These are phyloP conservation scores for Lolium rigidum DNA, from an alignment of 176 grass and related monocot genomes.

Conservation along the genomic window DNA sequence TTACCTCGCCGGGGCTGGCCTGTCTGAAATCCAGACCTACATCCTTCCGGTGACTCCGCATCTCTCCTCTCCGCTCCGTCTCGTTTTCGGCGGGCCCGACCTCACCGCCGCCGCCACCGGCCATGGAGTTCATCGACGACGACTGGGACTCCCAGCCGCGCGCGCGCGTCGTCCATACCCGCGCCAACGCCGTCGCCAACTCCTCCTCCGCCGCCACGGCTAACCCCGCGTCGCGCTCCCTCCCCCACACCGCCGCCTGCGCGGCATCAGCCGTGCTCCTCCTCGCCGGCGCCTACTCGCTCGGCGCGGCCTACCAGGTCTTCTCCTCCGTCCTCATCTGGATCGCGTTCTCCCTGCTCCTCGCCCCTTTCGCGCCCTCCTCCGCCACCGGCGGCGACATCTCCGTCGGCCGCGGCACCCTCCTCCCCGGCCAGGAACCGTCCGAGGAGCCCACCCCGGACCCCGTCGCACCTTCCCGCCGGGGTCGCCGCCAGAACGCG, in stretches of 20 bases:
- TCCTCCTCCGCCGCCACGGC: neutral
- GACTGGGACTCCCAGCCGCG: slow-evolving; percentile 73
- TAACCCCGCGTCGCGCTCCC: slow-evolving; percentile 27
- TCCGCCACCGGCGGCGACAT: slow-evolving; percentile 62
- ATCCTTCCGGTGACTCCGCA: neutral
- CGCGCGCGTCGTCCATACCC: slow-evolving; percentile 59
- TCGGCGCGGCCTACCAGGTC: slow-evolving; percentile 41
- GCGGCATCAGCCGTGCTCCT: slow-evolving; percentile 44
- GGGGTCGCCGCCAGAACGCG: slow-evolving; percentile 47
- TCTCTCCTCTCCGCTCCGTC: neutral
- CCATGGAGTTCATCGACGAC: slow-evolving; percentile 89
- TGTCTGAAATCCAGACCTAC: too few species aligned
- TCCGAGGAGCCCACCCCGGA: slow-evolving; percentile 20
- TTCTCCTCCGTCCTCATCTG: slow-evolving; percentile 63
- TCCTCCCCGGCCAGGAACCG: slow-evolving; percentile 45
- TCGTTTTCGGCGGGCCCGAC: slow-evolving; percentile 5
- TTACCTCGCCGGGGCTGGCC: too few species aligned
- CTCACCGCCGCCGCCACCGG: neutral
- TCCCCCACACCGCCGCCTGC: slow-evolving; percentile 51
- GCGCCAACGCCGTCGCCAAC: slow-evolving; percentile 14
- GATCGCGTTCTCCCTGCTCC: slow-evolving; percentile 63
- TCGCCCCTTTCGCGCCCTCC: slow-evolving; percentile 73
- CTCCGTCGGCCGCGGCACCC: slow-evolving; percentile 62
- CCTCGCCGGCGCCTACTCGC: slow-evolving; percentile 56
- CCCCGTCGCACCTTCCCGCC: slow-evolving; percentile 21